These are phyloP conservation scores for Sabuloglossum arenarium DNA, from an alignment of 495 filamentous ascomycete genomes.

Conservation along the genomic window DNA sequence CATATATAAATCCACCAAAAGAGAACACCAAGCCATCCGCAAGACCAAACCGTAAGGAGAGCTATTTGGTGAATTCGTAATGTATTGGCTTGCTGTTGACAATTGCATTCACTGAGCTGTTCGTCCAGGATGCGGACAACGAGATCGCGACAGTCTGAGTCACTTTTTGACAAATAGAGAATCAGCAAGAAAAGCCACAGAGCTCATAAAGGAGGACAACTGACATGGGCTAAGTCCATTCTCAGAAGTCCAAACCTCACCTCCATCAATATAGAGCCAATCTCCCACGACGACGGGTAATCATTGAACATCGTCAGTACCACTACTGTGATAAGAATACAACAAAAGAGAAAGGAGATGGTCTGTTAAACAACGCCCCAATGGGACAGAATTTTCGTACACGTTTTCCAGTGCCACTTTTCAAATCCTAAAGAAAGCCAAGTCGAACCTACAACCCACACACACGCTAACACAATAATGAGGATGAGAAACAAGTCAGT, in stretches of 20 bases:
- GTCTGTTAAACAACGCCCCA: too few relatives aligned
- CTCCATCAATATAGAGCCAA: conserved; percentile 4
- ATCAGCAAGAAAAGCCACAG: not conserved
- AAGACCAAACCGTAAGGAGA: not conserved
- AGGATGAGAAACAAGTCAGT: too few relatives aligned
- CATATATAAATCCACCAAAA: not conserved
- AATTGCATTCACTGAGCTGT: not conserved
- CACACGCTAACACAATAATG: too few relatives aligned
- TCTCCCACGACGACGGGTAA: conserved; percentile 1
- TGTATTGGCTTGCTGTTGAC: not conserved
- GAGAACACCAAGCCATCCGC: not conserved
- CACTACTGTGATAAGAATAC: too few relatives aligned
- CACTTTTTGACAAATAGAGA: not conserved
- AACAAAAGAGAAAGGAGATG: too few relatives aligned
- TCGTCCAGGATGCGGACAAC: not conserved
- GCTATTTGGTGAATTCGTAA: not conserved
- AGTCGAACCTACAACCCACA: too few relatives aligned
- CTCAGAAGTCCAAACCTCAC: not conserved
- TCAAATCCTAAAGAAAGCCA: too few relatives aligned
- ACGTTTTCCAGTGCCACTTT: too few relatives aligned
- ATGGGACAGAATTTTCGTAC: too few relatives aligned
- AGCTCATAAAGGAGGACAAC: not conserved
- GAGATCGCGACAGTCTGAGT: not conserved
- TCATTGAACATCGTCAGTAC: too few relatives aligned
- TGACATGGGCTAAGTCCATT: not conserved